phyloP scores from a whole-genome alignment of 805 yeast species.

The Ascoidea tarda region DNA sequence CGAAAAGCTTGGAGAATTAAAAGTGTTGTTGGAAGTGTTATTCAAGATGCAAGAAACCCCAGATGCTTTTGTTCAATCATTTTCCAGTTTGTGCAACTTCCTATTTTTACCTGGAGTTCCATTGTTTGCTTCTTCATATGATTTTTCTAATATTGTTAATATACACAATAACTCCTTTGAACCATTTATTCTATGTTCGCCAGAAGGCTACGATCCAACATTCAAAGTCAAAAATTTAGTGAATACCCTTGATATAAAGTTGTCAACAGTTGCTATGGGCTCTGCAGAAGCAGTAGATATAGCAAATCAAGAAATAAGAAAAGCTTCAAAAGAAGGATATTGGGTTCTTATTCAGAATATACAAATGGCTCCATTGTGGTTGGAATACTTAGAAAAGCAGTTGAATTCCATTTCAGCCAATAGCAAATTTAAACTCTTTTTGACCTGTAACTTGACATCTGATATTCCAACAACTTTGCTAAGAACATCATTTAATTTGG shows the following conservation, averaged over 20 bases:
- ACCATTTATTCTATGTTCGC: conserved; percentile 41
- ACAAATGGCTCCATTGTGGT: conserved; percentile 59
- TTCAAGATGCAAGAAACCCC: not conserved
- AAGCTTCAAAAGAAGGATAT: conserved; percentile 30
- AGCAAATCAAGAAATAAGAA: conserved; percentile 39
- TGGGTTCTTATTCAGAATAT: conserved; percentile 78
- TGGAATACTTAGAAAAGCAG: conserved; percentile 35
- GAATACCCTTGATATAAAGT: conserved; percentile 10
- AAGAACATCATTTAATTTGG: conserved; percentile 36
- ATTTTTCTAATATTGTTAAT: conserved; percentile 16
- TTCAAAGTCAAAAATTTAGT: conserved; percentile 35
- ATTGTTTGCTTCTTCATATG: conserved; percentile 20
- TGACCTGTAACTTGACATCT: conserved; percentile 43
- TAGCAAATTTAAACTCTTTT: conserved; percentile 36
- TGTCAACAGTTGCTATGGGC: conserved; percentile 54
- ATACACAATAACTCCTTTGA: conserved; percentile 2
- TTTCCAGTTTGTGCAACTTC: not conserved
- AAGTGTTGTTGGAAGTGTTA: not conserved
- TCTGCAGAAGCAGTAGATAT: conserved; percentile 45
- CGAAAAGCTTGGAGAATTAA: not conserved
- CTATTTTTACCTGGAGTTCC: conserved; percentile 14
- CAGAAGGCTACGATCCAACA: conserved; percentile 57
- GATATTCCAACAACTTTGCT: conserved; percentile 42
- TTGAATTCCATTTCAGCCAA: conserved; percentile 20
- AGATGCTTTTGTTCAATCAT: not conserved